Evolutionary conservation across 371 early-diverging fungal genomes (phyloP), one percentile per base, ranked within the genome.

Genomic region (Sporodiniella umbellata): DNA sequence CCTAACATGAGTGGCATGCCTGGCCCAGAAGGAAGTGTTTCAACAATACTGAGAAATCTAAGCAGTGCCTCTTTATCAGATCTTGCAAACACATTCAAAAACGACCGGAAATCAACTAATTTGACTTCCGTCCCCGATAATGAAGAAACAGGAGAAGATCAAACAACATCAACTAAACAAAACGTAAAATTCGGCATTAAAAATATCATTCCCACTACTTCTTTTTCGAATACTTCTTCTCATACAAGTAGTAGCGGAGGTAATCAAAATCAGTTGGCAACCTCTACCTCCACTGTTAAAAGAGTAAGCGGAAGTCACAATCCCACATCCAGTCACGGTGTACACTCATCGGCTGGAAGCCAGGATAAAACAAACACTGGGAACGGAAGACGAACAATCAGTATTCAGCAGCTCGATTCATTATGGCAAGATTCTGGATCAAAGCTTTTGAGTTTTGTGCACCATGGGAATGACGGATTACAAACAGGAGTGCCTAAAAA

Each of bases 401-500:
- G 75, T 50, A 71, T 75, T 30, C 75, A 75, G 17, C 71, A 75
- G 42, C 45, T 75, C 11, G 71, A 70, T 44, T 55, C 70, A 1
- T 44, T 75, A 15, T 71, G 64, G 64, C 69, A 70, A 38, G 75
- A 75, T 40, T 75, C 75, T 4, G 64, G 70, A 0, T 64, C 63
- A n/a, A 75, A 75, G 47, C 40, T 75, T 10, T 30, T 75, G 4
- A 75, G 62, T 21, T 64, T 75, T 46, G 75, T 75, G 1, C 70
- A 73, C 33, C 70, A 68, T 39, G 42, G 56, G 11, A 28, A 25
- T 5, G 46, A 53, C 14, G 51, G 48, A n/a, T 56, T 55, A 3
- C 45, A 55, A 22, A 26, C 44, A 15, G 28, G 17, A 8, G 4
- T 19, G 1, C 46, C 37, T 4, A 54, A 45, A 22, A 11, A 24